Evolutionary conservation across 1,284 basidiomycete species (phyloP), one percentile per base, ranked within the genome.

Genomic region (Ustanciosporium gigantosporum): DNA sequence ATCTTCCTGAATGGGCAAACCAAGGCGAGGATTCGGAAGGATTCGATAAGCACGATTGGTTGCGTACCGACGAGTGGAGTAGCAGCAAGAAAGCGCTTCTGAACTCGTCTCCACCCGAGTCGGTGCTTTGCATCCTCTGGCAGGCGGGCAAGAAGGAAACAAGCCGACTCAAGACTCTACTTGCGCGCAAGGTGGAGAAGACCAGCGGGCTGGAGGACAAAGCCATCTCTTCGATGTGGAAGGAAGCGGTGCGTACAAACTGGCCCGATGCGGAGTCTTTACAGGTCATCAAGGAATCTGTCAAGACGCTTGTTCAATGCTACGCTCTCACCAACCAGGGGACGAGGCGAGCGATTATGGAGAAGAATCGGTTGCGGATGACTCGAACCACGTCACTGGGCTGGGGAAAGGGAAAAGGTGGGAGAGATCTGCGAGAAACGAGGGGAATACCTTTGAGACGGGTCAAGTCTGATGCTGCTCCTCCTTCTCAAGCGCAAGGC

Each of bases 61-160:
- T 58, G 15, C 23, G 35, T n/a, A 1, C 24, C n/a, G 46, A 49
- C 5, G 44, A 47, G 22, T 22, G 21, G 25, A 9, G 14, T 11
- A 3, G 21, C 21, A 23, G 9, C 4, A 2, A 6, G 5, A 46
- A 36, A 4, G 51, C 46, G 8, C 20, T 41, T 23, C 53, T 41
- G 40, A 61, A 57, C 20, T 6, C 20, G n/a, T 3, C 13, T 31
- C 44, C 22, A 13, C 52, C 44, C 3, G 43, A 47, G 7, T 62
- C 59, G 38, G 52, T 48, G 25, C 45, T 62, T 19, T 56, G 52
- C 35, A 41, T 39, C 5, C 24, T 62, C 31, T 62, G 59, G 59
- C 22, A 4, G 14, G 41, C 50, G 29, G 52, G 59, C 17, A 31
- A 38, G 34, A 15, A n/a, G 6, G 44, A 56, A 31, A 21, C 36